Evolutionary conservation across 805 yeast species (phyloP).

Genomic region (Pichia manshurica): DNA sequence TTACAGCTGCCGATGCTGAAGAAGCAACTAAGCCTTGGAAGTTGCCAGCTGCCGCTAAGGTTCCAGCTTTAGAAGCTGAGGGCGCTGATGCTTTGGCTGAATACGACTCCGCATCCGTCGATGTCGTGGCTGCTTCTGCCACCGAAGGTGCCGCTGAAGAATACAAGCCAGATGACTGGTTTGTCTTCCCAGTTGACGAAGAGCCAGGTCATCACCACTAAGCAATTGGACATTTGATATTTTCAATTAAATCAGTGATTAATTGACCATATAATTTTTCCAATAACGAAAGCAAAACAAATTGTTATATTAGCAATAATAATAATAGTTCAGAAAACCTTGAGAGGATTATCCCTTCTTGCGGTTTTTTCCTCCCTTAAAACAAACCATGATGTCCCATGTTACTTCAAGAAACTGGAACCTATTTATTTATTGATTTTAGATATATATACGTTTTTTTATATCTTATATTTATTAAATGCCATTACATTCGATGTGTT

Average conservation of each 20-base stretch:
- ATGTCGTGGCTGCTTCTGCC: slow-evolving; percentile 58
- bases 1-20: slow-evolving; percentile 69
- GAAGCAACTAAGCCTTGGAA: slow-evolving; percentile 78
- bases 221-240: neutral
- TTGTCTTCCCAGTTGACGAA: slow-evolving; percentile 69
- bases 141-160: slow-evolving; percentile 41
- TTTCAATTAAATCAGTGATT: neutral
- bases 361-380: no score
- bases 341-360: no score
- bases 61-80: slow-evolving; percentile 66
- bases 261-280: no score
- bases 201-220: slow-evolving; percentile 31
- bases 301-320: no score
- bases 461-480: slow-evolving; percentile 9
- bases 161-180: slow-evolving; percentile 64
- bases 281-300: no score
- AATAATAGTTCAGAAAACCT: no score
- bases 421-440: slow-evolving; percentile 10
- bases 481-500: slow-evolving; percentile 12
- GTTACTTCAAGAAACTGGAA: neutral
- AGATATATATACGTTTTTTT: slow-evolving; percentile 6
- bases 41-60: slow-evolving; percentile 70
- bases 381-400: neutral
- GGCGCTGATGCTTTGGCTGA: slow-evolving; percentile 59
- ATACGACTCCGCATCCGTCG: slow-evolving; percentile 69